Evolutionary conservation across 176 grass and related monocot genomes (phyloP), one percentile per base, ranked within the genome.

Genomic region (Juncus inflexus): DNA sequence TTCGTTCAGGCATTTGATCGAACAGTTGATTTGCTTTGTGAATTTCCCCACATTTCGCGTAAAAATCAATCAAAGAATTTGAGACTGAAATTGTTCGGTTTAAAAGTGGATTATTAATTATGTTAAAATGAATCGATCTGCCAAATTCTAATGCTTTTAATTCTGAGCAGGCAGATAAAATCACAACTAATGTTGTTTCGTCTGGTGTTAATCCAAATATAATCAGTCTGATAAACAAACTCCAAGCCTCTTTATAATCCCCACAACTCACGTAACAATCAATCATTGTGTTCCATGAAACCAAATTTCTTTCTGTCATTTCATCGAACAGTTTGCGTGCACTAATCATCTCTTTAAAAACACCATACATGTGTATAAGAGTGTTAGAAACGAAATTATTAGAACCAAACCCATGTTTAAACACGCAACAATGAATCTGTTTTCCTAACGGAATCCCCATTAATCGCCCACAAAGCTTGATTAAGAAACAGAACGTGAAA

Each of bases 41-140:
- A 19, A 96, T 40, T 4, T 55, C 76, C 3, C 84, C 81, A 4
- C 83, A 95, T 54, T 65, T 87, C 0, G 77, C 43, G 47, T 90
- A 84, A 83, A 87, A 84, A 49, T 95, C 75, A 64, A 90, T 69
- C 10, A 95, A 73, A 6, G 90, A 61, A 72, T 90, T 90, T 14
- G 81, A 77, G 41, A 90, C 15, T 40, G 74, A 67, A 41, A 87
- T 75, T 0, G 64, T 76, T 14, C 52, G 50, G 39, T 12, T 43
- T 61, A 61, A 10, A 35, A 7, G 8, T 12, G 40, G 50, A 64
- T 61, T 63, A 38, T 50, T 15, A 59, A 65, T 60, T 51, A 90
- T 74, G 4, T 55, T 73, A 0, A 63, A 51, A 71, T 95, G 90
- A 14, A 95, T 64, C 66, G 80, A 90, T 12, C 75, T 80, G 7